Evolutionary conservation across 805 yeast species (phyloP), one percentile per base, ranked within the genome.

Genomic region (Lachancea quebecensis): DNA sequence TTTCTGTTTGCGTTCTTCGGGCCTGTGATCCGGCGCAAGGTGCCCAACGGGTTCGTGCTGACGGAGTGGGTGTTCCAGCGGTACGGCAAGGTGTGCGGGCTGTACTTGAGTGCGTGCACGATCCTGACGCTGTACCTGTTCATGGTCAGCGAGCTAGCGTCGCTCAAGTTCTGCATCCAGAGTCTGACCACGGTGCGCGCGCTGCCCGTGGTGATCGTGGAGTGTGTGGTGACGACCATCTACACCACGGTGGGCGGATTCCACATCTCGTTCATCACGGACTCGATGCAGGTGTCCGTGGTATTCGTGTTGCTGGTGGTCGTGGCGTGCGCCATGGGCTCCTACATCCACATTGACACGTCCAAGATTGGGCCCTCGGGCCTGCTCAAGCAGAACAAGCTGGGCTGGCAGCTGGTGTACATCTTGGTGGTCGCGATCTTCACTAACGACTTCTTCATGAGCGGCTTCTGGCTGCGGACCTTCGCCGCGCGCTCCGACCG

Each of bases 381-480:
- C 2, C 65, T 89, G 52, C 66, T 85, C 47, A 74, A 79, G 33
- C 76, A 81, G 2, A 82, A 79, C 58, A 77, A 76, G 52, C 70
- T 89, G 34, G 95, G 96, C 14, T 89, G 96, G 95, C 93, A 88
- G 71, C 74, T 90, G 51, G 62, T 90, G 30, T 90, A 88, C 61
- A 89, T 90, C 51, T 70, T 90, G 52, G 76, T 82, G 7, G 82
- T 90, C 29, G 96, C 97, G 25, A 85, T 90, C 58, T 75, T 88
- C 46, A 85, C 96, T 30, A 90, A 90, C 58, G 96, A 88, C 60
- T 79, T 90, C 60, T 90, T 90, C 66, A 69, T 90, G 73, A 77
- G 95, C 29, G 96, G 96, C 0, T 89, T 90, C 63, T 90, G 98
- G 98, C 69, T 90, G 49, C 74, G 98, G 58, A 86, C 98, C 0